phyloP scores from a whole-genome alignment of 768 basidiomycete species.

The Cytidiella melzeri region DNA sequence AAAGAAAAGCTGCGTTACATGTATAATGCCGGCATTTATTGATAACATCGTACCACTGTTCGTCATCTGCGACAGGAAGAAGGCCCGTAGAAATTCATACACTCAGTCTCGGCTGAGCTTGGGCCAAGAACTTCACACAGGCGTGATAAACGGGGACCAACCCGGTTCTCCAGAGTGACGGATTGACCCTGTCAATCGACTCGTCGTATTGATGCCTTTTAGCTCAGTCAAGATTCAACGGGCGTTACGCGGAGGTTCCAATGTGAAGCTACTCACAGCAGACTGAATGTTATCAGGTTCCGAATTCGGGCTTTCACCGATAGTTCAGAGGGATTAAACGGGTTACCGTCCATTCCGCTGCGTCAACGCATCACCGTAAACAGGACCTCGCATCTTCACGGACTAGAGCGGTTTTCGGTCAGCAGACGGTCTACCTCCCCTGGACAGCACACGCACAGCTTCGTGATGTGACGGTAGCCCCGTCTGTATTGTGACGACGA shows the following conservation, averaged over 20 bases:
- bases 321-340: conserved; percentile 1
- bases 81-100: background rate
- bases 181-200: conserved; percentile 11
- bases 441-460: background rate
- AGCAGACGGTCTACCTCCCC: background rate
- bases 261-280: conserved; percentile 8
- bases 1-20: conserved; percentile 7
- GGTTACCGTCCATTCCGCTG: conserved; percentile 4
- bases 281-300: conserved; percentile 11
- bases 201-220: conserved; percentile 4
- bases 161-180: background rate
- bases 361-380: background rate
- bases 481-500: background rate
- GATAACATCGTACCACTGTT: conserved; percentile 10
- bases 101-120: background rate
- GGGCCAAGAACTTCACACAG: background rate
- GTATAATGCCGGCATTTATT: conserved; percentile 12
- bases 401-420: background rate
- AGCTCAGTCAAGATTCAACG: conserved; percentile 5
- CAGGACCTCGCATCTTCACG: background rate
- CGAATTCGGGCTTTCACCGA: conserved; percentile 6
- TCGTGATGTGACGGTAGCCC: background rate
- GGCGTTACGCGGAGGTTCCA: conserved; percentile 7
- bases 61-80: conserved; percentile 2
- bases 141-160: background rate